Evolutionary conservation across 257 asterid species (phyloP).

Genomic region (Vinca minor): DNA sequence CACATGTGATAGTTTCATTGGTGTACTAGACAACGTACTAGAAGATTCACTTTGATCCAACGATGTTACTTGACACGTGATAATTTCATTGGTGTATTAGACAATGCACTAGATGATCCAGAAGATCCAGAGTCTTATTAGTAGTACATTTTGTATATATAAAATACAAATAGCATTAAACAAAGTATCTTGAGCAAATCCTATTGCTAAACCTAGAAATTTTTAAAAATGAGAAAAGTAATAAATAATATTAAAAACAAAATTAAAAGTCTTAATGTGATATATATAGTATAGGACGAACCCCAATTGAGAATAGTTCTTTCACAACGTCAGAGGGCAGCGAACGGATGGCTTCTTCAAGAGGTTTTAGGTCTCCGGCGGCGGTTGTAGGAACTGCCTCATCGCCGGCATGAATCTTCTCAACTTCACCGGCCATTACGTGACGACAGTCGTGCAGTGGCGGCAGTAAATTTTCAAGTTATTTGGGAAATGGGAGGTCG

Average conservation of each 20-base stretch:
- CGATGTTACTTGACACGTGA: too few species aligned
- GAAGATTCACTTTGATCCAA: too few species aligned
- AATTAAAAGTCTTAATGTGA: neutral
- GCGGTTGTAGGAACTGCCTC: slow-evolving; percentile 19
- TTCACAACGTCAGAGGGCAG: slow-evolving; percentile 52
- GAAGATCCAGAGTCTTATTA: too few species aligned
- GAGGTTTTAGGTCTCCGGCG: slow-evolving; percentile 27
- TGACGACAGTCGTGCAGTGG: neutral
- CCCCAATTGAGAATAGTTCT: slow-evolving; percentile 57
- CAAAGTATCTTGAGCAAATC: neutral
- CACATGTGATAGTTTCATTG: too few species aligned
- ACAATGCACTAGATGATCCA: too few species aligned
- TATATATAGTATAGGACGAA: slow-evolving; percentile 22
- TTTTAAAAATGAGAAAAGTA: neutral
- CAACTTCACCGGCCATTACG: slow-evolving; percentile 35
- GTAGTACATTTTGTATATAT: neutral
- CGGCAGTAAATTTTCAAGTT: slow-evolving; percentile 10
- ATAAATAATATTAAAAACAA: slow-evolving; percentile 4
- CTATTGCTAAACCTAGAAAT: neutral
- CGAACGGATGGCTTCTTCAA: slow-evolving; percentile 33
- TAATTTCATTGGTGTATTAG: too few species aligned
- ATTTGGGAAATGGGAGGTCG: too few species aligned
- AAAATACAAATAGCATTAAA: neutral
- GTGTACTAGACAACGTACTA: too few species aligned
- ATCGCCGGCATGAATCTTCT: slow-evolving; percentile 18